Evolutionary conservation across 805 yeast genomes (phyloP).

Genomic region (Lachancea meyersii): DNA sequence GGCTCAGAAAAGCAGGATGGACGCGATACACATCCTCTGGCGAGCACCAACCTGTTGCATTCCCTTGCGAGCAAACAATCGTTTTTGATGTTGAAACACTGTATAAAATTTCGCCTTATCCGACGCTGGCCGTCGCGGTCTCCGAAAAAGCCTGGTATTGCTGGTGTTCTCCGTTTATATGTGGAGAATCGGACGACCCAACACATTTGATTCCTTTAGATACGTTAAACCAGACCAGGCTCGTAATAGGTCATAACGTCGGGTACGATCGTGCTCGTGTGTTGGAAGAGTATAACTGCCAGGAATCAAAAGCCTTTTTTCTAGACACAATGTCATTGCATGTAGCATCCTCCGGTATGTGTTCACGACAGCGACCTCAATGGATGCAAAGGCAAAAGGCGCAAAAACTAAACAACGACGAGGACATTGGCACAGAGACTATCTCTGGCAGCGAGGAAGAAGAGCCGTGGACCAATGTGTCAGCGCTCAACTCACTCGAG

Average conservation of each 20-base stretch:
- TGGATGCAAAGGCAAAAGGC: constrained; percentile 56
- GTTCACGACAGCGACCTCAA: constrained; percentile 79
- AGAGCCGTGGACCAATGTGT: constrained; percentile 80
- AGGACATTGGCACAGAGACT: constrained; percentile 24
- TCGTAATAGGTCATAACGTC: constrained; percentile 85
- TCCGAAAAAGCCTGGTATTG: constrained; percentile 81
- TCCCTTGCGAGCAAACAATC: constrained; percentile 64
- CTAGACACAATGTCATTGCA: constrained; percentile 92
- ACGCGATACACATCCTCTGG: constrained; percentile 53
- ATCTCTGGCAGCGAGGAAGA: constrained; percentile 72
- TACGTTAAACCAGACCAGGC: constrained; percentile 40
- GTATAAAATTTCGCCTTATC: constrained; percentile 65
- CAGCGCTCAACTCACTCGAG: constrained; percentile 72
- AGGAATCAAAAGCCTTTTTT: constrained; percentile 64
- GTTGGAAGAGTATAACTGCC: constrained; percentile 70
- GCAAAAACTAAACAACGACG: constrained; percentile 16
- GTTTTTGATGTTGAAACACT: constrained; percentile 88
- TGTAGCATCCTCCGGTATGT: constrained; percentile 84
- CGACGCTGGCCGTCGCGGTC: constrained; percentile 76
- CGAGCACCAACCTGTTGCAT: constrained; percentile 42
- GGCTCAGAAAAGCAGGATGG: constrained; percentile 76
- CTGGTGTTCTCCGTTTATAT: constrained; percentile 87
- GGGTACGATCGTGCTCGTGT: constrained; percentile 87
- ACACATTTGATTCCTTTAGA: constrained; percentile 77
- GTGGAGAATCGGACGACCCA: constrained; percentile 31